Conservation (phyloP, 768 basidiomycete genomes). For the Boletus speciosus region DNA sequence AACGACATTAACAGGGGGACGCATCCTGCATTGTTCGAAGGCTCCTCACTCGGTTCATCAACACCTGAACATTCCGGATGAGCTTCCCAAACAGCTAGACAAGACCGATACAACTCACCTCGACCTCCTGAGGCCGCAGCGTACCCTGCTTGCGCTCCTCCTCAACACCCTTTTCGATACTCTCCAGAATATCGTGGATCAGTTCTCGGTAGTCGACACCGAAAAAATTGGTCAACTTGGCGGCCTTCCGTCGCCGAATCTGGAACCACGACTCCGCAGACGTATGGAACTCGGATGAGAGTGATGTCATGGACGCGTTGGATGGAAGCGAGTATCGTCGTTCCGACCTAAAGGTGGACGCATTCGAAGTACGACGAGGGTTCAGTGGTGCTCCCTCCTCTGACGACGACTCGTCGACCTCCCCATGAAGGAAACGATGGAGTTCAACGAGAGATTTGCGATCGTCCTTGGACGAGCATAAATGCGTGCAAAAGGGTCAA, state of each 20-base stretch:
- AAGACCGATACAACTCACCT: slow-evolving; percentile 45
- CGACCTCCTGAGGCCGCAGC: slow-evolving; percentile 63
- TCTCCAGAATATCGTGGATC: slow-evolving; percentile 74
- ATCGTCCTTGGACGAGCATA: slow-evolving; percentile 55
- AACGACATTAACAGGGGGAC: slow-evolving; percentile 4
- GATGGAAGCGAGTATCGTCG: slow-evolving; percentile 70
- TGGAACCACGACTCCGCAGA: slow-evolving; percentile 56
- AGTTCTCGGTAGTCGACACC: slow-evolving; percentile 81
- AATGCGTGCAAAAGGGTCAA: neutral
- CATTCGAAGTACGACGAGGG: slow-evolving; percentile 30
- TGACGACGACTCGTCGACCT: slow-evolving; percentile 18
- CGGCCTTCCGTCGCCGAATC: slow-evolving; percentile 65
- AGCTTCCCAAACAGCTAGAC: neutral
- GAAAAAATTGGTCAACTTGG: slow-evolving; percentile 85
- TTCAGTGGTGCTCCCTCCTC: slow-evolving; percentile 17
- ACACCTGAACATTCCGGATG: slow-evolving; percentile 39
- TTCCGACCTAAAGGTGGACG: slow-evolving; percentile 49
- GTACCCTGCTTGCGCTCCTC: slow-evolving; percentile 65
- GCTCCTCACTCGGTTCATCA: slow-evolving; percentile 35
- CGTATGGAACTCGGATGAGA: slow-evolving; percentile 48
- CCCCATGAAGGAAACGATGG: slow-evolving; percentile 59
- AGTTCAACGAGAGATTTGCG: slow-evolving; percentile 69
- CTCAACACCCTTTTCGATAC: slow-evolving; percentile 72
- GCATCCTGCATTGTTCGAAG: slow-evolving; percentile 27
- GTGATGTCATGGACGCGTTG: slow-evolving; percentile 56